A percentile compares a stretch with the other conserved stretches of the same genome.
phyloP scores from a whole-genome alignment of 2,329 filamentous ascomycete genomes.

The Hawksworthiomyces lignivorus region DNA sequence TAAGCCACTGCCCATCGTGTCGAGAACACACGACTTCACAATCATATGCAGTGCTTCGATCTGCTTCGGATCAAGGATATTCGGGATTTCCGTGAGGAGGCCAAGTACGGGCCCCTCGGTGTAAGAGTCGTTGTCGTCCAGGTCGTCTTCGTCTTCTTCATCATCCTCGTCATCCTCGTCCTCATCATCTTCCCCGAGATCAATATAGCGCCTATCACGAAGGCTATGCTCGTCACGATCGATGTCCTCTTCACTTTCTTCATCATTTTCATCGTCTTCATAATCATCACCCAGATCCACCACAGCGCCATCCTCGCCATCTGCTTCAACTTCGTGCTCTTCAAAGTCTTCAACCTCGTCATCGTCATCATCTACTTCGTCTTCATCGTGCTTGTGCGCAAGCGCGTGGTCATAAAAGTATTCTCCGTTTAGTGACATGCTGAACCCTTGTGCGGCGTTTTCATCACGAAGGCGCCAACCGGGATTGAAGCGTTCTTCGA shows the following conservation, averaged over 20 bases:
- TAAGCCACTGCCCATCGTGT: conserved; percentile 63
- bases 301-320: background rate
- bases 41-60: conserved; percentile 97
- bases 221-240: conserved; percentile 25
- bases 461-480: conserved; percentile 34
- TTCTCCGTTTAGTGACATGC: conserved; percentile 18
- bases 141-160: conserved; percentile 55
- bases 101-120: conserved; percentile 73
- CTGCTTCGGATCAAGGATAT: conserved; percentile 88
- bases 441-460: conserved; percentile 20
- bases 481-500: conserved; percentile 47
- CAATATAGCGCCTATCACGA: conserved; percentile 13
- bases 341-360: conserved; percentile 21
- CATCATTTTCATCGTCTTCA: background rate
- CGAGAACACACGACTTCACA: conserved; percentile 87
- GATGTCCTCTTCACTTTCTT: conserved; percentile 22
- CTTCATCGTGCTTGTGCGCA: conserved; percentile 26
- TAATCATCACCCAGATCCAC: background rate
- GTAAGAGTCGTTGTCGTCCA: conserved; percentile 71
- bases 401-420: conserved; percentile 30
- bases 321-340: conserved; percentile 18
- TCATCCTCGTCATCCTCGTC: conserved; percentile 26
- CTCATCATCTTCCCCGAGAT: conserved; percentile 7
- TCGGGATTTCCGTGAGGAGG: conserved; percentile 83
- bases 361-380: conserved; percentile 23